A percentile compares a stretch with the other conserved stretches of the same genome.
These are phyloP conservation scores for Beauveria sp. DNA, from an alignment of 2,329 filamentous ascomycete genomes.

Conservation along the genomic window DNA sequence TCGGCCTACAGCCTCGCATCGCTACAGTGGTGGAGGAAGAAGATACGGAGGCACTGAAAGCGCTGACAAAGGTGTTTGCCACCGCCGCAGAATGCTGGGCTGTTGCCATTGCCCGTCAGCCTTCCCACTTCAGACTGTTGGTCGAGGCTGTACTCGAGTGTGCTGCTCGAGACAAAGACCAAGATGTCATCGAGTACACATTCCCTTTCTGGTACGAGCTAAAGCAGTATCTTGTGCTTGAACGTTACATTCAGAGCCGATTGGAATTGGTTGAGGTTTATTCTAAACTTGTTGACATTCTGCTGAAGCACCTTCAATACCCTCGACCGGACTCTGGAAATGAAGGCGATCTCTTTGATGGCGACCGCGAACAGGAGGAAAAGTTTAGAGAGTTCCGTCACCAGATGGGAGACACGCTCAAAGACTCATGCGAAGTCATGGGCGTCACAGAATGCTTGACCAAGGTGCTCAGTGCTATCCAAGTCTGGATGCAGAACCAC, in stretches of 20 bases:
- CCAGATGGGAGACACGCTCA: constrained; percentile 94
- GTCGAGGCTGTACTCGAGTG: constrained; percentile 93
- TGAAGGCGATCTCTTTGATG: constrained; percentile 83
- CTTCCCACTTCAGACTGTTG: constrained; percentile 70
- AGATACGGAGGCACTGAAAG: constrained; percentile 79
- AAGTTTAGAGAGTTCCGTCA: constrained; percentile 96
- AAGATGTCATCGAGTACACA: constrained; percentile 86
- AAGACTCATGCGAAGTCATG: constrained; percentile 94
- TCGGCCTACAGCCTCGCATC: constrained; percentile 71
- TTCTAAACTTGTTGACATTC: constrained; percentile 82
- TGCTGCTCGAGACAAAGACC: constrained; percentile 75
- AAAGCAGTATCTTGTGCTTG: constrained; percentile 89
- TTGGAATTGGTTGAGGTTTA: constrained; percentile 73
- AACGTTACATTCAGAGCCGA: constrained; percentile 78
- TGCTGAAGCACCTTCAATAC: constrained; percentile 85
- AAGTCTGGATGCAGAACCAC: constrained; percentile 80
- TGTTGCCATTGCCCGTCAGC: constrained; percentile 78
- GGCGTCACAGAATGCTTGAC: constrained; percentile 83
- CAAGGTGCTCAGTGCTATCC: constrained; percentile 81
- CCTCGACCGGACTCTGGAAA: constrained; percentile 67
- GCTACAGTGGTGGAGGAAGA: constrained; percentile 67
- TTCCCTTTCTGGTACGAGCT: constrained; percentile 98
- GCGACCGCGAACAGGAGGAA: constrained; percentile 90
- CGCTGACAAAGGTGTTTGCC: constrained; percentile 81
- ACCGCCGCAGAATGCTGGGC: constrained; percentile 95